Percentiles rank a stretch among this genome's conserved stretches.
phyloP scores from a whole-genome alignment of 345 rosid species.

The Eucalyptus marginata region DNA sequence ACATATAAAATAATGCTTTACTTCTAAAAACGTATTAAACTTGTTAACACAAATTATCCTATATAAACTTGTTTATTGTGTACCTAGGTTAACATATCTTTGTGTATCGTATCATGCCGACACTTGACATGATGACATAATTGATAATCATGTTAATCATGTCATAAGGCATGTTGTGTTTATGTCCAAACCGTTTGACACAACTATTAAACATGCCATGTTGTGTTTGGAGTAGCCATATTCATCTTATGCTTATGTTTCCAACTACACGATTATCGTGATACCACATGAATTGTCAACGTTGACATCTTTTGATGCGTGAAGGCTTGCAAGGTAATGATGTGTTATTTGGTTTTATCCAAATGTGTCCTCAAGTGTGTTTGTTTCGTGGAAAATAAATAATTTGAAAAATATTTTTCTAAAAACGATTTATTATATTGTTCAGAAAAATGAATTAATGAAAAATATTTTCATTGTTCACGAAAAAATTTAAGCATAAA shows the following conservation, averaged over 20 bases:
- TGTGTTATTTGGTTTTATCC: background rate
- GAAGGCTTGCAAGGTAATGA: background rate
- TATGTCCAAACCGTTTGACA: background rate
- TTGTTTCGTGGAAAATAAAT: no score
- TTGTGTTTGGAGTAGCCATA: no score
- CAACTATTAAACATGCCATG: no score
- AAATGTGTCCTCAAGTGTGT: background rate
- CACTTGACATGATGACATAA: background rate
- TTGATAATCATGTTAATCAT: background rate
- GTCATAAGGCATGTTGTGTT: no score
- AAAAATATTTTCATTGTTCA: no score
- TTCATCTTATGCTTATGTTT: no score
- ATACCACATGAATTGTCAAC: background rate
- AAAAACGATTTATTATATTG: accelerated
- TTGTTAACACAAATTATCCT: background rate
- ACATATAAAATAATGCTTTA: background rate
- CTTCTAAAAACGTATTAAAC: background rate
- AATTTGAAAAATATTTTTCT: no score
- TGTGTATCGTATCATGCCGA: background rate
- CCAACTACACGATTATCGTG: no score
- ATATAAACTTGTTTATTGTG: background rate
- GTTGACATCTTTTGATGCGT: no score
- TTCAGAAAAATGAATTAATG: no score
- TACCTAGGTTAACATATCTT: background rate
- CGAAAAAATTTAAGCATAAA: no score